Conservation (phyloP, 1,139 yeast species). For the Kluyveromyces sp. region DNA sequence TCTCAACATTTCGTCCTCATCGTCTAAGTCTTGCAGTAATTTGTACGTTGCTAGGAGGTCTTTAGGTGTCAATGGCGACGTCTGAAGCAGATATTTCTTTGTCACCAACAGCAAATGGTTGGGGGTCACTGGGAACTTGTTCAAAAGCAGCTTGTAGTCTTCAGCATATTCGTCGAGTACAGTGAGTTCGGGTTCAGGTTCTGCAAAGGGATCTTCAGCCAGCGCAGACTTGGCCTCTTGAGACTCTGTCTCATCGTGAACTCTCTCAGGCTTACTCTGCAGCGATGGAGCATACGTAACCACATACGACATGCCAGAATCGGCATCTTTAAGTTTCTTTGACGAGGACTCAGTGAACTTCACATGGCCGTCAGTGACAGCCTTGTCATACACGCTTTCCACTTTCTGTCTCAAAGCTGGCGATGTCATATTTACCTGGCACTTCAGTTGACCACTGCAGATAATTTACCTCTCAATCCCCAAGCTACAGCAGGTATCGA, state of each 20-base stretch:
- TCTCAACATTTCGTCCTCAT: constrained; percentile 33
- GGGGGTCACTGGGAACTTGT: constrained; percentile 79
- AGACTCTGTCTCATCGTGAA: constrained; percentile 25
- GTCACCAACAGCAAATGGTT: constrained; percentile 76
- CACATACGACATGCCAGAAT: constrained; percentile 34
- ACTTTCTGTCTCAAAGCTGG: constrained; percentile 29
- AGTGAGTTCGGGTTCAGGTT: constrained; percentile 72
- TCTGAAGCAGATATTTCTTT: constrained; percentile 62
- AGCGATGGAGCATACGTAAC: constrained; percentile 45
- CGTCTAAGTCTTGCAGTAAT: constrained; percentile 39
- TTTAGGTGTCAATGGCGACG: constrained; percentile 57
- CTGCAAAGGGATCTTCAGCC: constrained; percentile 62
- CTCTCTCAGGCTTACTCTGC: constrained; percentile 49
- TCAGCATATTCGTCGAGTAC: constrained; percentile 47
- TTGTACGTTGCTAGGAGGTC: constrained; percentile 58
- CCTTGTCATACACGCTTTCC: constrained; percentile 31
- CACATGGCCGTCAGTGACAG: constrained; percentile 32
- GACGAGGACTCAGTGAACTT: constrained; percentile 32
- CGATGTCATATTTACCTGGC: constrained; percentile 29
- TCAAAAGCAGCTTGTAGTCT: constrained; percentile 58
- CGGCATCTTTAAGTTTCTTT: constrained; percentile 24
- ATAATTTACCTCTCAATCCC: no score
- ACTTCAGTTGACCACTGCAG: no score
- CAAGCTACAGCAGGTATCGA: no score
- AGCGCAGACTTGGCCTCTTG: constrained; percentile 19